Evolutionary conservation across 75 land plant species (phyloP).

Genomic region (Isoetes taiwanensis): DNA sequence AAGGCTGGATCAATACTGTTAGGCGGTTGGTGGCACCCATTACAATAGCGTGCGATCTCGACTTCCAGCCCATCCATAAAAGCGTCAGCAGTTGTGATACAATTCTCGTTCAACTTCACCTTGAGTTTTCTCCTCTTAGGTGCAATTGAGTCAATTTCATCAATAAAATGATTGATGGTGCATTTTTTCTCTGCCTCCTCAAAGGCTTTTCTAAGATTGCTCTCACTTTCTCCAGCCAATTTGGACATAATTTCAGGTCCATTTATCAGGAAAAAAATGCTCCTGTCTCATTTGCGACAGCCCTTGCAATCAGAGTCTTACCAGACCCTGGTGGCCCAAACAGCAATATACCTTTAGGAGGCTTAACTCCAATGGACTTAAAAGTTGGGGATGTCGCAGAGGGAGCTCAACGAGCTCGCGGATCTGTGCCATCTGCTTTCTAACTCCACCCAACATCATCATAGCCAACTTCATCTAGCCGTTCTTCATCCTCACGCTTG

Average conservation of each 20-base stretch:
- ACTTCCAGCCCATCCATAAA: slow-evolving; percentile 37
- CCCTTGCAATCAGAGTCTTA: slow-evolving; percentile 22
- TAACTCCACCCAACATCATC: slow-evolving; percentile 33
- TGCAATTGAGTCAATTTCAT: slow-evolving; percentile 28
- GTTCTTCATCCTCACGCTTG: slow-evolving; percentile 23
- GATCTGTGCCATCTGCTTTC: slow-evolving; percentile 29
- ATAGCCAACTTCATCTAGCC: slow-evolving; percentile 30
- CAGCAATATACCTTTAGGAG: slow-evolving; percentile 23
- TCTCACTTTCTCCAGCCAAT: slow-evolving; percentile 27
- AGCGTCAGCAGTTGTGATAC: slow-evolving; percentile 26
- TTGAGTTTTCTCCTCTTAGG: slow-evolving; percentile 27
- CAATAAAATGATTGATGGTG: slow-evolving; percentile 24
- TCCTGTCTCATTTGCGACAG: slow-evolving; percentile 23
- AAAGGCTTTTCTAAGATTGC: slow-evolving; percentile 25
- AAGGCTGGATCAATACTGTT: slow-evolving; percentile 29
- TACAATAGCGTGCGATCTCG: slow-evolving; percentile 22
- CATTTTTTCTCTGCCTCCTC: slow-evolving; percentile 24
- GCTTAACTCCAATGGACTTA: slow-evolving; percentile 25
- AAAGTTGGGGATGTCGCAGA: slow-evolving; percentile 20
- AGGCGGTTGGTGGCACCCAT: slow-evolving; percentile 26
- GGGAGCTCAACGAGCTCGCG: slow-evolving; percentile 30
- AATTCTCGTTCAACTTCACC: slow-evolving; percentile 26
- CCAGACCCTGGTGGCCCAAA: slow-evolving; percentile 28
- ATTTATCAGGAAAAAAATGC: slow-evolving; percentile 24
- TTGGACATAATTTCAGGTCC: slow-evolving; percentile 34